Base-by-base conservation (phyloP, 768 basidiomycete species). In the Artomyces pyxidatus region DNA sequence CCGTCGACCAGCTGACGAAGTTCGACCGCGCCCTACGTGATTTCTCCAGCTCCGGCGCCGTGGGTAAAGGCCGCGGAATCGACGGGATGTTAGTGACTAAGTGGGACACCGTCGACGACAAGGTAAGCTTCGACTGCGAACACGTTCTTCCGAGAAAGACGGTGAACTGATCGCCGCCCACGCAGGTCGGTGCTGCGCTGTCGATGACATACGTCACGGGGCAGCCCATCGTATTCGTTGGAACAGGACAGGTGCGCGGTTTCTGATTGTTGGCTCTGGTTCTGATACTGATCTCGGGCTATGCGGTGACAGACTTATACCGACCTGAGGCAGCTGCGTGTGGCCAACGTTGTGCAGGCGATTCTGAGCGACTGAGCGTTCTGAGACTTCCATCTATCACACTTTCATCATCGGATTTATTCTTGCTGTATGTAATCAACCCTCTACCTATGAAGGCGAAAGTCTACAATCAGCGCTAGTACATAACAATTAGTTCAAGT, bases 151-250 rank as follows among this genome's bases (percentile, higher is more conserved):
- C 22, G 37, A 22, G 38, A 41, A 27, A 11, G 10, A 23, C 21
- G 32, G 21, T 21, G 10, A 12, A 23, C 6, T 12, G 2, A 5
- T 53, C 22, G 37, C 22, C 43, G 43, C 27, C 9, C 38, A 30
- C 42, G 2, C 60, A 96, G 94, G 95, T 99, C 44, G 96, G 96
- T 29, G 96, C 96, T 6, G 96, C 96, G 8, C 74, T 99, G 45
- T 96, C 92, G 3, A 98, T 99, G 96, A 96, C 95, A 44, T 98
- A 96, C 66, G 91, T 97, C 47, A 98, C 96, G 2, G 95, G 96
- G 21, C 94, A 98, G 62, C 95, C 96, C 16, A 97, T 99, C 68
- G 76, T 97, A 21, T 99, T 99, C 64, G 92, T 99, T 55, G 96
- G 96, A 6, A 96, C 92, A 60, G 96, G 96, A 30, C 93, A 94